Base-by-base conservation (phyloP, 192 early-diverging fungal species). In the Oehlia diaphana region DNA sequence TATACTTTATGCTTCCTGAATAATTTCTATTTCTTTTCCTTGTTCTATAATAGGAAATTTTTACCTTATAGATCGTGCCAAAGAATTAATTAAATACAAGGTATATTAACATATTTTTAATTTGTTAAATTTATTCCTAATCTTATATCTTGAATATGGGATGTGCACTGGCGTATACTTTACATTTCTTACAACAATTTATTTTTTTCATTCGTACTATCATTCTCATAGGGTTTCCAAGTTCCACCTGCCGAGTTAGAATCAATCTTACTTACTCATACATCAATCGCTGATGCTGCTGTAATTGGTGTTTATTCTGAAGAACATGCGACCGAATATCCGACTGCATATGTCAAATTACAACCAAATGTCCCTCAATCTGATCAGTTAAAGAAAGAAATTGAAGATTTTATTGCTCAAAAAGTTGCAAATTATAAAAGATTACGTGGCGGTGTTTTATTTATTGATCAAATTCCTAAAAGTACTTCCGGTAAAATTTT, bases 21-120 rank as follows among this genome's bases (percentile, higher is more conserved):
- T 66, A 66, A 42, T 31, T 65, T 26, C 23, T 66, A 9, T 35
- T 35, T 35, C 33, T 14, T 66, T 66, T 66, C 8, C 23, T 14
- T 35, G 6, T 21, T 19, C 16, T 16, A 58, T 58, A 19, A 58
- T 73, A 73, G 71, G 44, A 47, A 82, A 91, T 76, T 91, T 92
- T 76, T 91, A 84, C 78, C 88, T 92, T 42, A 87, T 89, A 6
- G 93, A 93, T 79, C 92, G 97, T 28, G 80, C 93, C 44, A 98
- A 97, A 88, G 95, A 96, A 79, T 86, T 97, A 8, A 97, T 98
- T 84, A 97, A 98, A 82, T 98, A 94, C 88, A 98, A 96, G 79
- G 90, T n/a, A 90, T 89, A 78, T 87, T 90, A 72, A 72, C 67
- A 65, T 28, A n/a, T 70, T 61, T 19, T 58, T 58, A 16, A 58